phyloP scores from a whole-genome alignment of 306 rosid species.

The Dryas octopetala region DNA sequence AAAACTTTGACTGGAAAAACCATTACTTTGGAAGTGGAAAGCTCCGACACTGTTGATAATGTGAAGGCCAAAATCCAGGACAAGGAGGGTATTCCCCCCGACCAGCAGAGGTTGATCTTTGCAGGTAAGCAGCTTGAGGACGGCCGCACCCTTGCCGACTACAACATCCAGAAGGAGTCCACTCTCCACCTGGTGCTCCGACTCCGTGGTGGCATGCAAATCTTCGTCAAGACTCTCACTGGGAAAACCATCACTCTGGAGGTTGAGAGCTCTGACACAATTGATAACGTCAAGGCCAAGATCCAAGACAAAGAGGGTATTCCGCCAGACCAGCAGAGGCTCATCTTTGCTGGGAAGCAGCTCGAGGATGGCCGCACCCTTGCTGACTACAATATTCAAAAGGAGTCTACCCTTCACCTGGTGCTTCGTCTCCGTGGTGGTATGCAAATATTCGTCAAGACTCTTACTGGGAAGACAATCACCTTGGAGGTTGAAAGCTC shows the following conservation, averaged over 20 bases:
- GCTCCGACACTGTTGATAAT: constrained; percentile 23
- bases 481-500: constrained; percentile 27
- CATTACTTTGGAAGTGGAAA: constrained; percentile 27
- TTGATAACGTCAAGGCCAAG: constrained; percentile 28
- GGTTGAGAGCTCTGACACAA: constrained; percentile 22
- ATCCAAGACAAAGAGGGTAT: constrained; percentile 29
- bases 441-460: constrained; percentile 28
- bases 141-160: constrained; percentile 25
- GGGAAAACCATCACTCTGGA: constrained; percentile 23
- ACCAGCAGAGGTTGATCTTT: constrained; percentile 26
- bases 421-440: constrained; percentile 30
- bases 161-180: constrained; percentile 26
- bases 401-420: constrained; percentile 21
- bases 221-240: constrained; percentile 21
- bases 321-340: constrained; percentile 23
- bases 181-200: constrained; percentile 27
- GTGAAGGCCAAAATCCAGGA: constrained; percentile 27
- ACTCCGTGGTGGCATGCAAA: constrained; percentile 27
- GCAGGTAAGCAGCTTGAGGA: constrained; percentile 28
- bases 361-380: constrained; percentile 22
- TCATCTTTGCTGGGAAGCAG: constrained; percentile 30
- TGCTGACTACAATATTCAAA: constrained; percentile 23
- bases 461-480: constrained; percentile 20
- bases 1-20: constrained; percentile 26
- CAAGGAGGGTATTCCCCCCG: constrained; percentile 24